These are phyloP conservation scores for Bisporella sp. DNA, from an alignment of 2,329 filamentous ascomycete genomes.

Conservation along the genomic window DNA sequence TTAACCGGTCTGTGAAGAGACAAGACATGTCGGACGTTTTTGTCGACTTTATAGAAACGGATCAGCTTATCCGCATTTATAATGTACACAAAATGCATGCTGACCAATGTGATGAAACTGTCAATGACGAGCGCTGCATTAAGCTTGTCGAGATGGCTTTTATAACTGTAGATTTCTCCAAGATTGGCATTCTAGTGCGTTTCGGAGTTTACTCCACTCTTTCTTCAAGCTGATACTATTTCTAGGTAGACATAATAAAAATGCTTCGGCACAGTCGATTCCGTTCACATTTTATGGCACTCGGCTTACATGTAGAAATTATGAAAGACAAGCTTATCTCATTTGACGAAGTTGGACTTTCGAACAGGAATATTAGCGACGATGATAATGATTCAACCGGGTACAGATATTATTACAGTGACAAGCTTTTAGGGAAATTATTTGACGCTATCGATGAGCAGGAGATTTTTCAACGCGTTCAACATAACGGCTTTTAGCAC, in stretches of 20 bases:
- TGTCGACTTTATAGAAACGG: slow-evolving; percentile 65
- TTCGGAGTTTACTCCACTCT: neutral
- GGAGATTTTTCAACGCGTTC: slow-evolving; percentile 42
- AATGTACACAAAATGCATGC: slow-evolving; percentile 58
- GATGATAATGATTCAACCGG: slow-evolving; percentile 40
- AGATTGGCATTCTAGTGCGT: slow-evolving; percentile 57
- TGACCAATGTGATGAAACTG: slow-evolving; percentile 47
- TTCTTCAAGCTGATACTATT: neutral
- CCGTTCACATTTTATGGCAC: slow-evolving; percentile 47
- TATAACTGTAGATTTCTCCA: slow-evolving; percentile 68
- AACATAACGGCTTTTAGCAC: slow-evolving; percentile 4
- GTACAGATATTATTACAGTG: slow-evolving; percentile 56
- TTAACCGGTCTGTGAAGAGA: slow-evolving; percentile 51
- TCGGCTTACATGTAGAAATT: slow-evolving; percentile 36
- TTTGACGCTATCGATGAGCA: slow-evolving; percentile 69
- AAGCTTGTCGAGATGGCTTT: slow-evolving; percentile 59
- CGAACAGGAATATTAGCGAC: slow-evolving; percentile 27
- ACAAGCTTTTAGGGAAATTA: slow-evolving; percentile 61
- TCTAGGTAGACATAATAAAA: slow-evolving; percentile 18
- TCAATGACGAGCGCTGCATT: slow-evolving; percentile 42
- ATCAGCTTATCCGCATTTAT: slow-evolving; percentile 60
- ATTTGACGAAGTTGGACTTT: slow-evolving; percentile 7
- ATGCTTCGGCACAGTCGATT: slow-evolving; percentile 19
- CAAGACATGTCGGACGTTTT: slow-evolving; percentile 76
- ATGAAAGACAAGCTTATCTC: slow-evolving; percentile 27